A percentile compares a stretch with the other conserved stretches of the same genome.
Evolutionary conservation across 306 rosid genomes (phyloP).

Genomic region (Prinsepia uniflora): DNA sequence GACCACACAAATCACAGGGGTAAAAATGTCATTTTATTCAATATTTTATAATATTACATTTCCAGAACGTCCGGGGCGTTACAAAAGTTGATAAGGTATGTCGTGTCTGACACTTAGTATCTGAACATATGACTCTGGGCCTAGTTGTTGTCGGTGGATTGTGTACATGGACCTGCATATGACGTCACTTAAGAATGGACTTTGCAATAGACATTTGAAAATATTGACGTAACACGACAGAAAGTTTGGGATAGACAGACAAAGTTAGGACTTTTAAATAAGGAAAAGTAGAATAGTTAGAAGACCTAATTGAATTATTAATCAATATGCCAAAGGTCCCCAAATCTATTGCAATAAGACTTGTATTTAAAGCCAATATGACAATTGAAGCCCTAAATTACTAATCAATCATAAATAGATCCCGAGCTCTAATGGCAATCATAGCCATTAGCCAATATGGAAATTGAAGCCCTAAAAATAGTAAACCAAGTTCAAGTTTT

Average conservation of each 20-base stretch:
- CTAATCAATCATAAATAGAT: not conserved
- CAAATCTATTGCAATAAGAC: not conserved
- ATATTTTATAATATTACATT: too few species aligned
- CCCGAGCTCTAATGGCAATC: not conserved
- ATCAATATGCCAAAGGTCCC: not conserved
- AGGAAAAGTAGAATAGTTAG: not conserved
- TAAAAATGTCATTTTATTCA: too few species aligned
- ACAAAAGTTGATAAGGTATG: constrained; percentile 73
- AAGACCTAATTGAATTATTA: not conserved
- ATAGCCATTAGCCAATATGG: too few species aligned
- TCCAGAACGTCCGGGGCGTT: too few species aligned
- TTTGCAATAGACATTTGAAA: constrained; percentile 2
- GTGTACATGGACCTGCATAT: not conserved
- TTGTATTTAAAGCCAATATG: not conserved
- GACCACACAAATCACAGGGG: too few species aligned
- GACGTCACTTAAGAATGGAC: too few species aligned
- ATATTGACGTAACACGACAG: not conserved
- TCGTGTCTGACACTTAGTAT: not conserved
- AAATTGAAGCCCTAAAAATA: not conserved
- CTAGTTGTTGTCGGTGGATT: not conserved
- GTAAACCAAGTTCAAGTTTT: not conserved
- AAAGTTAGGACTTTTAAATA: not conserved
- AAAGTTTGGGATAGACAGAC: too few species aligned
- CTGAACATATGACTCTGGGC: not conserved
- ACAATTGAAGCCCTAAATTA: not conserved